A percentile compares a stretch with the other conserved stretches of the same genome.
phyloP scores from a whole-genome alignment of 352 stramenopile genomes.

The Phytophthora pisi region DNA sequence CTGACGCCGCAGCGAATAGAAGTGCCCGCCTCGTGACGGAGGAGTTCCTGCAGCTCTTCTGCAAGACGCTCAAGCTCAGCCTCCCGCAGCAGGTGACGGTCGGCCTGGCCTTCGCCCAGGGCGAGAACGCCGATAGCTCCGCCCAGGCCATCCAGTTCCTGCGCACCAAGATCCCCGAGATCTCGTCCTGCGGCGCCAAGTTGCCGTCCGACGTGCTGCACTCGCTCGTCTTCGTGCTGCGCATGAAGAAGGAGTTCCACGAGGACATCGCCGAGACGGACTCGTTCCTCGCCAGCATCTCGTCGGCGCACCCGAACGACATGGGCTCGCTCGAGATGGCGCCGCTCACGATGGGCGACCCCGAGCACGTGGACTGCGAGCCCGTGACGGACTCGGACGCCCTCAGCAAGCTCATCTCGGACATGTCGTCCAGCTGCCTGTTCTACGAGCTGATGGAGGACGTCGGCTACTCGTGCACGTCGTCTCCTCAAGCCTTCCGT shows the following conservation, averaged over 20 bases:
- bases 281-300: conserved; percentile 87
- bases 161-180: conserved; percentile 84
- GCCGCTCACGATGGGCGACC: conserved; percentile 86
- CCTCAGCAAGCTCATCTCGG: conserved; percentile 78
- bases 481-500: conserved; percentile 78
- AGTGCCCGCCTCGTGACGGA: conserved; percentile 62
- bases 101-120: conserved; percentile 80
- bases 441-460: conserved; percentile 93
- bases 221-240: conserved; percentile 81
- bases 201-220: conserved; percentile 86
- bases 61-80: conserved; percentile 83
- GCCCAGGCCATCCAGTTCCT: conserved; percentile 78
- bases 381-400: conserved; percentile 60
- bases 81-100: conserved; percentile 88
- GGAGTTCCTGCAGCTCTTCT: conserved; percentile 83
- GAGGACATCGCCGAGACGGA: conserved; percentile 78
- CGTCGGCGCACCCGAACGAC: conserved; percentile 82
- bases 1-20: conserved; percentile 34
- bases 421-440: conserved; percentile 79
- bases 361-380: conserved; percentile 85
- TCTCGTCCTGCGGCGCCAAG: conserved; percentile 82
- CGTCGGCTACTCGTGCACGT: conserved; percentile 87
- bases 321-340: conserved; percentile 88
- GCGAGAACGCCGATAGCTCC: conserved; percentile 62
- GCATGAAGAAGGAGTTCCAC: conserved; percentile 82